Percentiles rank a stretch among this genome's conserved stretches.
phyloP scores from a whole-genome alignment of 192 early-diverging fungal species.

The Podila epigama region DNA sequence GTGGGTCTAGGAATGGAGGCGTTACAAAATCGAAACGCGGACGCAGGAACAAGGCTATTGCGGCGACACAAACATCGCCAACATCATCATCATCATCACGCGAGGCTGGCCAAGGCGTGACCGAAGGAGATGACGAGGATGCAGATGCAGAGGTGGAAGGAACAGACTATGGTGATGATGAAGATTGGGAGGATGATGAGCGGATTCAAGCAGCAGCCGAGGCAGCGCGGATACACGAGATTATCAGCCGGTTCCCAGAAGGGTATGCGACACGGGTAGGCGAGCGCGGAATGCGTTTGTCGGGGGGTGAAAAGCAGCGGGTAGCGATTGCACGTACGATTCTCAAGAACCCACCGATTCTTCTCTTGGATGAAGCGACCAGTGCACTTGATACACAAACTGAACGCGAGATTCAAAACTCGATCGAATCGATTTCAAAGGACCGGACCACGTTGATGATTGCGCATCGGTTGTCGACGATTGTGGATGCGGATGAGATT shows the following conservation, averaged over 20 bases:
- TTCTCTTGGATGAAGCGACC: conserved; percentile 72
- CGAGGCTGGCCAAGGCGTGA: conserved; percentile 15
- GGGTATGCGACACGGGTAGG: conserved; percentile 78
- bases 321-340: conserved; percentile 90
- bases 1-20: no score
- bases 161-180: conserved; percentile 27
- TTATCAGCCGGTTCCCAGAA: conserved; percentile 77
- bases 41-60: no score
- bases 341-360: conserved; percentile 68
- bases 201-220: conserved; percentile 72
- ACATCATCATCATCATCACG: conserved; percentile 1
- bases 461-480: conserved; percentile 86
- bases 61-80: no score
- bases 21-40: no score
- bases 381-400: conserved; percentile 69
- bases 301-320: conserved; percentile 90
- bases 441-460: conserved; percentile 87
- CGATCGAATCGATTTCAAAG: conserved; percentile 75
- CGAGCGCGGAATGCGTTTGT: conserved; percentile 78
- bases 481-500: conserved; percentile 84
- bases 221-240: conserved; percentile 84
- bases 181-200: conserved; percentile 42
- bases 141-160: conserved; percentile 51
- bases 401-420: conserved; percentile 75
- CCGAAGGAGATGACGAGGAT: conserved; percentile 74